Evolutionary conservation across 495 filamentous ascomycete species (phyloP), one percentile per base, ranked within the genome.

Genomic region (Talaromyces liani): DNA sequence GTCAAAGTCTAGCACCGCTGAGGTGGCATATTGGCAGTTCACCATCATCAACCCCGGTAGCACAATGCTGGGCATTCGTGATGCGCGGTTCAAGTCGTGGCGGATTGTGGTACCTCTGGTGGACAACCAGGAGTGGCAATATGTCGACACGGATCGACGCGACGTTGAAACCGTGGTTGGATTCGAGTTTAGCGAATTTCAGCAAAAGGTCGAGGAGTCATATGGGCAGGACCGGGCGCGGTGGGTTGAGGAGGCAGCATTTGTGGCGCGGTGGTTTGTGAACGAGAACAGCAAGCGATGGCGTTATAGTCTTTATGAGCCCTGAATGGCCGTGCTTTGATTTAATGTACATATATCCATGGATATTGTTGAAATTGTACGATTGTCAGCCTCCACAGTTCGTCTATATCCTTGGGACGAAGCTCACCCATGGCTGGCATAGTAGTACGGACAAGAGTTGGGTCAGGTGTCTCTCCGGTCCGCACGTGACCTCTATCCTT

Each of bases 31-130:
- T 59, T 82, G 78, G 79, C 78, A 82, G 61, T 81, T 81, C 65
- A 79, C 75, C 31, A 78, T 81, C 60, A 77, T 82, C 68, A 82
- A 82, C 65, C 79, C 80, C 0, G 80, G 80, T n/a, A 77, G 79
- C 1, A 72, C 77, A 1, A 73, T 75, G 71, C 69, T 83, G 1
- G 72, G 74, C 6, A 71, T 80, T 12, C 75, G 76, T 3, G 80
- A 77, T 7, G 77, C 79, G 6, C 74, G 72, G 1, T 65, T 68
- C 7, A 75, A 77, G 0, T 70, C 71, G n/a, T 77, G 67, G 64
- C 72, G 80, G 18, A 71, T 83, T 2, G 76, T 82, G 12, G 67
- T 82, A 29, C 79, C 80, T 4, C 71, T 83, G 12, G 73, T 80
- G 49, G 73, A 74, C 62, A 73, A 76, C 14, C 72, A 79, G 7